Conservation (phyloP, 2,329 filamentous ascomycete genomes). For the Scedosporium apiospermum region DNA sequence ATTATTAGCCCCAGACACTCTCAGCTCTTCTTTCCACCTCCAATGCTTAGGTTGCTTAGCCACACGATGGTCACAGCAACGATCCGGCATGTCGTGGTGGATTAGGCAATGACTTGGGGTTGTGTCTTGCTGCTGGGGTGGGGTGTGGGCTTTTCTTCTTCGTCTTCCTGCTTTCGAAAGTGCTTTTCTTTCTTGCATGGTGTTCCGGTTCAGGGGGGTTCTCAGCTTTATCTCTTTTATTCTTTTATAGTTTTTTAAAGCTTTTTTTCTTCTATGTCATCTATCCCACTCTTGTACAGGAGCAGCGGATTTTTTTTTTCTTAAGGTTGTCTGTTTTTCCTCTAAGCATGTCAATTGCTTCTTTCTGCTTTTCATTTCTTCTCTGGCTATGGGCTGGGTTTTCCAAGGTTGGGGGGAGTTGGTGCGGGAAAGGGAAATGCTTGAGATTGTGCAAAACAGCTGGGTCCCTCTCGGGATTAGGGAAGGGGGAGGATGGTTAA, state of each 20-base stretch:
- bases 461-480: neutral
- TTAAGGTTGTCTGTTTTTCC: neutral
- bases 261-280: neutral
- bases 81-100: neutral
- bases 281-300: neutral
- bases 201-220: conserved; percentile 5
- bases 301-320: neutral
- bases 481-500: neutral
- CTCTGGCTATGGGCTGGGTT: neutral
- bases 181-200: conserved; percentile 9
- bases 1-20: conserved; percentile 11
- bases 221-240: neutral
- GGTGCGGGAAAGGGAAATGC: neutral
- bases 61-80: neutral
- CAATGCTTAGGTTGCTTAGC: neutral
- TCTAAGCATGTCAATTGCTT: neutral
- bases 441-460: conserved; percentile 1
- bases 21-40: conserved; percentile 6
- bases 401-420: neutral
- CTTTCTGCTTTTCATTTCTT: neutral
- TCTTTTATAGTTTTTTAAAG: conserved; percentile 2
- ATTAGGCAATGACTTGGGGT: neutral
- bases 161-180: conserved; percentile 9
- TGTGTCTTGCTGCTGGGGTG: neutral
- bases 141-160: neutral